Conservation (phyloP, 371 early-diverging fungal genomes). For the Mortierella sp. region DNA sequence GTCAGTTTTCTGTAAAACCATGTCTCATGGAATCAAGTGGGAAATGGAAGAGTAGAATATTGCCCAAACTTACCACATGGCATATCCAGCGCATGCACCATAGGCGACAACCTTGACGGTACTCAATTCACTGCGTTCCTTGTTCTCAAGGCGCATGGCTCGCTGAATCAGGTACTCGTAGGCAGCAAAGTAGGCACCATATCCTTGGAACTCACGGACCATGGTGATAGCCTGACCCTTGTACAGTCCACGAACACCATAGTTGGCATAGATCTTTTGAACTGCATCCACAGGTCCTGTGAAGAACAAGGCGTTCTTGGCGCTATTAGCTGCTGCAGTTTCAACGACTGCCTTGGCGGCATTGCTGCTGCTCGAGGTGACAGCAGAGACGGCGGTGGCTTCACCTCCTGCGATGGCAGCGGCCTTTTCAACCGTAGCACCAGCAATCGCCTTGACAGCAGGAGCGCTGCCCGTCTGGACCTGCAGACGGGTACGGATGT, state of each 20-base stretch:
- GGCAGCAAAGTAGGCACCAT: conserved; percentile 83
- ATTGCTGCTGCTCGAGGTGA: conserved; percentile 8
- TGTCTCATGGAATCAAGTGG: too few species aligned
- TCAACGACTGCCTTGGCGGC: conserved; percentile 37
- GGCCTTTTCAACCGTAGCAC: conserved; percentile 6
- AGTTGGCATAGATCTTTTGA: conserved; percentile 72
- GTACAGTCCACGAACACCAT: conserved; percentile 82
- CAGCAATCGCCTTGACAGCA: conserved; percentile 20
- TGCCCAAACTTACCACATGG: conserved; percentile 85
- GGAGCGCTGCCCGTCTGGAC: conserved; percentile 65
- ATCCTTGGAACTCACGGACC: conserved; percentile 82
- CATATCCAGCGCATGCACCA: conserved; percentile 82
- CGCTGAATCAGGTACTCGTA: conserved; percentile 82
- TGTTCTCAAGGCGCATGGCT: conserved; percentile 63
- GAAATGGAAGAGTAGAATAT: too few species aligned
- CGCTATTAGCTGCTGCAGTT: conserved; percentile 23
- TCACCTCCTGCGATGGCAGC: conserved; percentile 19
- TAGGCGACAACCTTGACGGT: conserved; percentile 74
- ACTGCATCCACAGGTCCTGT: conserved; percentile 82
- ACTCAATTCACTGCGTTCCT: conserved; percentile 67
- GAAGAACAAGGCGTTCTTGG: conserved; percentile 53
- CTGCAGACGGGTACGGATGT: conserved; percentile 83
- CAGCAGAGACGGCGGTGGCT: conserved; percentile 3
- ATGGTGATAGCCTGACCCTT: conserved; percentile 85
- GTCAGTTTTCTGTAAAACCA: too few species aligned